These are phyloP conservation scores for Sphaerulina vaccinii DNA, from an alignment of 2,329 filamentous ascomycete genomes.

Conservation along the genomic window DNA sequence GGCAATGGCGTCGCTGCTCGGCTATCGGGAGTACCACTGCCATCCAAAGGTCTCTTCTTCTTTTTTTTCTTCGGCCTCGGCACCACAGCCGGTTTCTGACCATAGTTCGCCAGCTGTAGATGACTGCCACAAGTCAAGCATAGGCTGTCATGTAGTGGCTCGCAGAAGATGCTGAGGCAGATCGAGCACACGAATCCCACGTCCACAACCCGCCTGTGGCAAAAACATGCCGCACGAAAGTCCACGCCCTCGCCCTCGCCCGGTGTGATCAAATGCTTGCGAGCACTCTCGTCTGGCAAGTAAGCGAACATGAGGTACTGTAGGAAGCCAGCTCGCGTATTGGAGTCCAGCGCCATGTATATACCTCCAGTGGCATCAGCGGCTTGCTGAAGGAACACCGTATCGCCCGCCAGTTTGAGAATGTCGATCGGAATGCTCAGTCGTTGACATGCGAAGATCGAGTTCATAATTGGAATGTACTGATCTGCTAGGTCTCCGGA, in stretches of 20 bases:
- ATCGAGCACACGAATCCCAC: conserved; percentile 95
- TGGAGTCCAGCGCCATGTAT: conserved; percentile 57
- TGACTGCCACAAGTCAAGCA: conserved; percentile 83
- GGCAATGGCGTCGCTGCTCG: conserved; percentile 33
- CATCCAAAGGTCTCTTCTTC: conserved; percentile 49
- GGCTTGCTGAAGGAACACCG: conserved; percentile 93
- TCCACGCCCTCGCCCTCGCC: conserved; percentile 79
- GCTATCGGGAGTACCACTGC: conserved; percentile 32
- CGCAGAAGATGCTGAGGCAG: conserved; percentile 90
- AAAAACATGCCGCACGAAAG: conserved; percentile 98
- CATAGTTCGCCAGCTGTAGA: conserved; percentile 73
- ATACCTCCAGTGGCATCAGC: conserved; percentile 69
- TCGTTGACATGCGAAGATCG: conserved; percentile 91
- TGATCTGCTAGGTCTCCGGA: conserved; percentile 82
- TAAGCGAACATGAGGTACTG: conserved; percentile 96
- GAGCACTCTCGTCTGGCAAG: conserved; percentile 66
- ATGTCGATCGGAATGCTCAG: conserved; percentile 89
- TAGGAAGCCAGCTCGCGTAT: conserved; percentile 60
- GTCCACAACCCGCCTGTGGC: conserved; percentile 86
- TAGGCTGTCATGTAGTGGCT: conserved; percentile 60
- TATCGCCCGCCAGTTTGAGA: conserved; percentile 77
- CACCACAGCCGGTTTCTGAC: conserved; percentile 72
- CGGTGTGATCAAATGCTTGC: conserved; percentile 69
- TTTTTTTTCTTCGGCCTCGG: conserved; percentile 71
- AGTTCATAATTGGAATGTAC: conserved; percentile 98